phyloP scores from a whole-genome alignment of 1,139 yeast species.

The Debaryomycetaceae sp. region DNA sequence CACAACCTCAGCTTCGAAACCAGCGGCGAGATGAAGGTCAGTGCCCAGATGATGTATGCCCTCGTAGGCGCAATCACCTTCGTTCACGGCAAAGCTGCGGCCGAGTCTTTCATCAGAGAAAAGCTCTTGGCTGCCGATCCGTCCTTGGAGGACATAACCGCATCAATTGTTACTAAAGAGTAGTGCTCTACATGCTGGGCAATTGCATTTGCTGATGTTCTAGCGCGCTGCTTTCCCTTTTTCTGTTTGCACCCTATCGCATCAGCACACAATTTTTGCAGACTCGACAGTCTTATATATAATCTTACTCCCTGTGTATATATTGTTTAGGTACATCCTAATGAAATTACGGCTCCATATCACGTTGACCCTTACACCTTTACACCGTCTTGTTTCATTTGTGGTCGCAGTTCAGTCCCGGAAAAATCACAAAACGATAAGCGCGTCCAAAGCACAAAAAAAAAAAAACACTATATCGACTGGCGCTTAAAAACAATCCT shows the following conservation, averaged over 20 bases:
- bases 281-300: not conserved
- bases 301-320: not conserved
- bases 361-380: not conserved
- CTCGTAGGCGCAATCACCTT: constrained; percentile 77
- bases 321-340: not conserved
- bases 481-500: not conserved
- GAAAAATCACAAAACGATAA: not conserved
- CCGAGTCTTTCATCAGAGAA: constrained; percentile 54
- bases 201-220: not conserved
- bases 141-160: constrained; percentile 10
- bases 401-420: not conserved
- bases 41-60: constrained; percentile 70
- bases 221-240: not conserved
- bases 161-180: constrained; percentile 3
- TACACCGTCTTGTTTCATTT: too few species aligned
- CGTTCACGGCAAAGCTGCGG: constrained; percentile 59
- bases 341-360: not conserved
- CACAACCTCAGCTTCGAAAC: constrained; percentile 49
- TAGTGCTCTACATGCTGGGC: not conserved
- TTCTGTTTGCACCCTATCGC: not conserved
- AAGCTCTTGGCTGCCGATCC: constrained; percentile 25
- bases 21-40: constrained; percentile 55
- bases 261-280: not conserved
- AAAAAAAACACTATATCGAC: not conserved
- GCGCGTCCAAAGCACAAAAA: not conserved